Evolutionary conservation across 2,329 filamentous ascomycete genomes (phyloP), one percentile per base, ranked within the genome.

Genomic region (Passalora sequoiae): DNA sequence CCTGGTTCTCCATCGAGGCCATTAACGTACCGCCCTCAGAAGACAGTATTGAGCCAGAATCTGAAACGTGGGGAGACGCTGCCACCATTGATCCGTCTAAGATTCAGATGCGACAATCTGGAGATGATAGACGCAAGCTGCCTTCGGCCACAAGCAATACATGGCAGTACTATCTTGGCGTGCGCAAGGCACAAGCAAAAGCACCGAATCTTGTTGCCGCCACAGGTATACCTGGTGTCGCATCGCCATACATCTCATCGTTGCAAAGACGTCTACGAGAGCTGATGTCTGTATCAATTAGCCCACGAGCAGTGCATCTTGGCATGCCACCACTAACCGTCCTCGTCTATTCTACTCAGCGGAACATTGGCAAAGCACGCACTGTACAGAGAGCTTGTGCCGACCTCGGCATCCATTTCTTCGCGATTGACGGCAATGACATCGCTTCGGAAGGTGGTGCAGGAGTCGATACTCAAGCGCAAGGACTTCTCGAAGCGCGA

Each of bases 1-100:
- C 87, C 6, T 98, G 92, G 92, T 97, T 96, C 72, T 86, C 83
- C 52, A 84, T 98, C 29, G 84, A 84, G 28, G 84, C 87, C 46
- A 82, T 94, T 24, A 67, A 69, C 33, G 67, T 70, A 6, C 63
- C 66, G n/a, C 56, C 62, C 6, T 55, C 66, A 8, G 66, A 68
- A 70, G 60, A 80, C 69, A 55, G 65, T 60, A 55, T 81, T 70
- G 58, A 77, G n/a, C 77, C 80, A 24, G 77, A 78, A 10, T 72
- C 78, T 37, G 82, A 86, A 40, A 71, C 82, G 6, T 98, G 92
- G 92, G 88, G 87, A 27, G 85, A 86, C 1, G 81, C 91, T 28
- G 87, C 85, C 2, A 84, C 84, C 35, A 87, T 98, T 37, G 91
- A 97, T 63, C 86, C 86, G 32, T 78, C 83, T 5, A 85, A 82